These are phyloP conservation scores for Trypanosomatidae sp. DNA, from an alignment of 208 protist genomes.

Conservation along the genomic window DNA sequence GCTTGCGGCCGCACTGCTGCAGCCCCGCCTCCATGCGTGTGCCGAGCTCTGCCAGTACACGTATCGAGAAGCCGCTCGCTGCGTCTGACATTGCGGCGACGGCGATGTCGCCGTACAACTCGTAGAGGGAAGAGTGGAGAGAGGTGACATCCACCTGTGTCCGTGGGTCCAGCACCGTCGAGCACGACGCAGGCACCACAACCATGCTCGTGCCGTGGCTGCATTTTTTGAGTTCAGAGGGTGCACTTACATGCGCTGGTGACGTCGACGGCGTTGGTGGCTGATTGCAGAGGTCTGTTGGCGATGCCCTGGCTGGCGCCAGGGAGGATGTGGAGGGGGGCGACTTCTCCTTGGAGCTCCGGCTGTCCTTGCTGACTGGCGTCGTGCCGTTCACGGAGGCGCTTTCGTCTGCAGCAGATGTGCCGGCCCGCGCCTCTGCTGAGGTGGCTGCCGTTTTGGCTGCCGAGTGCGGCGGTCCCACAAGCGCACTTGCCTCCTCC, in stretches of 20 bases:
- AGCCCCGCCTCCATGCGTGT: slow-evolving; percentile 39
- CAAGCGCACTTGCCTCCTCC: slow-evolving; percentile 55
- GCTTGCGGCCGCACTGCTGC: slow-evolving; percentile 16
- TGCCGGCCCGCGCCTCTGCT: background rate
- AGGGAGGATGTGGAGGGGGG: background rate
- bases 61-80: slow-evolving; percentile 45
- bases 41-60: slow-evolving; percentile 52
- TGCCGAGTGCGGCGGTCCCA: slow-evolving; percentile 25
- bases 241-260: background rate
- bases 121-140: slow-evolving; percentile 50
- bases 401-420: background rate
- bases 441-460: background rate
- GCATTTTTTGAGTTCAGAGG: background rate
- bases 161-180: slow-evolving; percentile 40
- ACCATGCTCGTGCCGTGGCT: background rate
- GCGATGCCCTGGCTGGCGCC: background rate
- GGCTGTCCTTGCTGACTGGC: background rate
- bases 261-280: background rate
- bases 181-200: slow-evolving; percentile 4
- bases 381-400: background rate
- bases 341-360: background rate
- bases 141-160: slow-evolving; percentile 40
- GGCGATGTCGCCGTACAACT: slow-evolving; percentile 79
- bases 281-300: background rate
- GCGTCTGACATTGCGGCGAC: slow-evolving; percentile 66